Percentiles rank a stretch among this genome's conserved stretches.
phyloP scores from a whole-genome alignment of 768 basidiomycete species.

The Pisolithus tinctorius region DNA sequence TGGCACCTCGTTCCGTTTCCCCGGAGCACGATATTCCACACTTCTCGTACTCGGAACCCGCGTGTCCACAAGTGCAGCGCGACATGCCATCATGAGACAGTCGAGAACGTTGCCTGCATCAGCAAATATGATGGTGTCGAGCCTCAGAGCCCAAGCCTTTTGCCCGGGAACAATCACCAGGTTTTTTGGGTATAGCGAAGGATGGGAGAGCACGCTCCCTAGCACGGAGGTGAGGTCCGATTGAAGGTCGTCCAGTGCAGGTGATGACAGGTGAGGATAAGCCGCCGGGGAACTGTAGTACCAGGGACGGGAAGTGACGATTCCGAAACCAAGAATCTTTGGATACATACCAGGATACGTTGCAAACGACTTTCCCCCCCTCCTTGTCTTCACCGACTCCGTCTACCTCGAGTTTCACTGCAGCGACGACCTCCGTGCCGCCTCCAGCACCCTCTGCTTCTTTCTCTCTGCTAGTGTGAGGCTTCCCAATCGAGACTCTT shows the following conservation, averaged over 20 bases:
- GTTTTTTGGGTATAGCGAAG: slow-evolving; percentile 59
- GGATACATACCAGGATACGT: slow-evolving; percentile 68
- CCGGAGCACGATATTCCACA: slow-evolving; percentile 56
- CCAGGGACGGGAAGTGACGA: slow-evolving; percentile 26
- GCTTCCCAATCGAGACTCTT: slow-evolving; percentile 60
- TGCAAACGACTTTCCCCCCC: slow-evolving; percentile 58
- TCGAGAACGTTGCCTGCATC: slow-evolving; percentile 75
- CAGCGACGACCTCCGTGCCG: slow-evolving; percentile 24
- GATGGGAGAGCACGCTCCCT: slow-evolving; percentile 58
- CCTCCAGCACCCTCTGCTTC: slow-evolving; percentile 73
- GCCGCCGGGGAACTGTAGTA: slow-evolving; percentile 66
- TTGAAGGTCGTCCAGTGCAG: slow-evolving; percentile 69
- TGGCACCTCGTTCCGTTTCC: slow-evolving; percentile 29
- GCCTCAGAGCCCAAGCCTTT: slow-evolving; percentile 70
- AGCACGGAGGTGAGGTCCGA: slow-evolving; percentile 63
- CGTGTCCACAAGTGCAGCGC: slow-evolving; percentile 76
- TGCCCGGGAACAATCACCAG: slow-evolving; percentile 51
- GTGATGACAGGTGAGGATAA: slow-evolving; percentile 60
- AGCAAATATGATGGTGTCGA: slow-evolving; percentile 69
- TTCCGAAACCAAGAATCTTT: background rate
- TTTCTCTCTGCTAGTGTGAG: slow-evolving; percentile 55
- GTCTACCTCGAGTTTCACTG: slow-evolving; percentile 75
- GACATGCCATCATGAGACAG: slow-evolving; percentile 70
- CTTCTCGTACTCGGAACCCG: slow-evolving; percentile 68
- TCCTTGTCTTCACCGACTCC: slow-evolving; percentile 38